These are phyloP conservation scores for Cercospora brassicicola DNA, from an alignment of 2,329 filamentous ascomycete species.

Conservation along the genomic window DNA sequence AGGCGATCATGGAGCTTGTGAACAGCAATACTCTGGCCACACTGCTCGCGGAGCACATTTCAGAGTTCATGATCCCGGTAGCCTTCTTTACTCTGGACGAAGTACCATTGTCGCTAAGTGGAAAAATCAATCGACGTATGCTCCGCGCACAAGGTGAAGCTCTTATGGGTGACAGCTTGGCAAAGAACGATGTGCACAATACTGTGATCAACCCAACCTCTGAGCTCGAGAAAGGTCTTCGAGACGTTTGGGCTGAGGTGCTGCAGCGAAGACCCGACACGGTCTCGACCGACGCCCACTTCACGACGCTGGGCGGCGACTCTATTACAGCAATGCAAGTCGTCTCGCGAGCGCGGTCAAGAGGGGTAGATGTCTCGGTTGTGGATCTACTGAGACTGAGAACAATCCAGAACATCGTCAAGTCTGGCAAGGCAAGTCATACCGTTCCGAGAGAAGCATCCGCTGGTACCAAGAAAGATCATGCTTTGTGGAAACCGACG, in stretches of 20 bases:
- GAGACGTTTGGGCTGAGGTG: slow-evolving; percentile 14
- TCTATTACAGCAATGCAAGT: slow-evolving; percentile 50
- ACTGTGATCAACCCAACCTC: neutral
- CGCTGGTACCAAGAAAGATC: neutral
- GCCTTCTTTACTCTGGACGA: slow-evolving; percentile 48
- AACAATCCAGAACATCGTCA: neutral
- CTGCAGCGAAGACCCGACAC: neutral
- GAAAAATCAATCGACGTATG: slow-evolving; percentile 38
- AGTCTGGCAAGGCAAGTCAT: neutral
- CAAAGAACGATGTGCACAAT: neutral
- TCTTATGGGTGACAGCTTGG: neutral
- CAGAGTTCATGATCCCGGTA: slow-evolving; percentile 45
- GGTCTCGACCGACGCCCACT: slow-evolving; percentile 39
- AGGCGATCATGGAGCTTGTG: slow-evolving; percentile 12
- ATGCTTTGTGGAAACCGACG: neutral
- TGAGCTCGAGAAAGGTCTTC: neutral
- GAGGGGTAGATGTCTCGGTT: neutral
- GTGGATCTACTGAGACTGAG: neutral
- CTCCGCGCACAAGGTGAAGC: neutral
- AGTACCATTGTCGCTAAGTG: slow-evolving; percentile 49
- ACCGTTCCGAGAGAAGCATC: neutral
- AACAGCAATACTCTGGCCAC: neutral
- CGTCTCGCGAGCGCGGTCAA: slow-evolving; percentile 26
- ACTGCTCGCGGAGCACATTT: slow-evolving; percentile 19
- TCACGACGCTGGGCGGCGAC: slow-evolving; percentile 50